These are phyloP conservation scores for Diaporthe velutina DNA, from an alignment of 2,329 filamentous ascomycete genomes.

Conservation along the genomic window DNA sequence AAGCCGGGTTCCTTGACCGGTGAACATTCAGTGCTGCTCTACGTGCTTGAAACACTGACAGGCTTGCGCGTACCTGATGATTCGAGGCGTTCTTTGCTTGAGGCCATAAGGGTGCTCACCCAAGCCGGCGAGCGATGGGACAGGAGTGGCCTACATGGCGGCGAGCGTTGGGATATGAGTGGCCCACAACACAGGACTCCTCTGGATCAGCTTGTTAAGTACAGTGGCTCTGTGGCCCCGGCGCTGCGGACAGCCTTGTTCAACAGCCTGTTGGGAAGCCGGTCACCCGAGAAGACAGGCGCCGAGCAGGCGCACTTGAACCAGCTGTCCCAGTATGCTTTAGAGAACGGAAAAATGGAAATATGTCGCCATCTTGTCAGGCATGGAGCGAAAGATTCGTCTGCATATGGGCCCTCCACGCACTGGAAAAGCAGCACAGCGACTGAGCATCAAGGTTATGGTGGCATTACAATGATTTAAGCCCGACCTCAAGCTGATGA, in stretches of 20 bases:
- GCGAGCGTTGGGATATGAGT: not conserved
- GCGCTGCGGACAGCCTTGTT: not conserved
- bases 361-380: not conserved
- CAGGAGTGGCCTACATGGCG: not conserved
- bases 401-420: not conserved
- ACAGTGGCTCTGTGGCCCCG: not conserved
- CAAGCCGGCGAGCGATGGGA: not conserved
- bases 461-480: not conserved
- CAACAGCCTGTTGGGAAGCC: not conserved
- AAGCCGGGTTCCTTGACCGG: not conserved
- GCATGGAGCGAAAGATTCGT: not conserved
- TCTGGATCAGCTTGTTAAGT: not conserved
- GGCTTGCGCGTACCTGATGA: not conserved
- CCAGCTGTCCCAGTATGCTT: not conserved
- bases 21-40: not conserved
- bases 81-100: not conserved
- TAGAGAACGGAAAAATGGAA: not conserved
- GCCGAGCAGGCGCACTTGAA: not conserved
- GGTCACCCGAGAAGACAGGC: not conserved
- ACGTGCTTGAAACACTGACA: not conserved
- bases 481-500: not conserved
- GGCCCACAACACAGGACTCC: not conserved
- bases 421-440: not conserved
- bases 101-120: not conserved
- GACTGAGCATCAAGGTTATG: not conserved